Percentiles rank a stretch among this genome's conserved stretches.
Conservation (phyloP, 257 asterid species). For the Pogostemon cablin region DNA sequence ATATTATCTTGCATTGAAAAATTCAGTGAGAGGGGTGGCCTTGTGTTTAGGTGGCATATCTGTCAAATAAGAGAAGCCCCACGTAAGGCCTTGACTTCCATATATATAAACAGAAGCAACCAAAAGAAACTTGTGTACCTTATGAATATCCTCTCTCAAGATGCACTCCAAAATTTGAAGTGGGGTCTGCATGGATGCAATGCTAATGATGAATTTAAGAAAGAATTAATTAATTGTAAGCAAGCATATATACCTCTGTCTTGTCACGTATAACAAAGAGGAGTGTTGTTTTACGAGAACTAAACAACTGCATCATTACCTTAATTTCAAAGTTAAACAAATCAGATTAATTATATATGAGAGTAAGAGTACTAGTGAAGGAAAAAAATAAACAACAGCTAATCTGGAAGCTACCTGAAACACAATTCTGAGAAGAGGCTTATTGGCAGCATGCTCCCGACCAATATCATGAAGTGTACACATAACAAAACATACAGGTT, state of each 20-base stretch:
- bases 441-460: slow-evolving; percentile 88
- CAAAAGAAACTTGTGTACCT: slow-evolving; percentile 45
- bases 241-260: slow-evolving; percentile 44
- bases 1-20: slow-evolving; percentile 70
- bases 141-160: slow-evolving; percentile 82
- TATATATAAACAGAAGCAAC: neutral
- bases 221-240: neutral
- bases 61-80: slow-evolving; percentile 24
- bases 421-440: slow-evolving; percentile 81
- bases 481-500: neutral
- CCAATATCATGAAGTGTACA: slow-evolving; percentile 69
- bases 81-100: neutral
- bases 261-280: slow-evolving; percentile 62
- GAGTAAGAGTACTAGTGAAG: neutral
- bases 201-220: slow-evolving; percentile 25
- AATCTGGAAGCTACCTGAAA: slow-evolving; percentile 60
- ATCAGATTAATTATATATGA: neutral
- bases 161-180: slow-evolving; percentile 53
- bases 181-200: slow-evolving; percentile 60
- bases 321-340: slow-evolving; percentile 10
- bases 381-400: neutral
- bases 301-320: slow-evolving; percentile 62
- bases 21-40: slow-evolving; percentile 80
- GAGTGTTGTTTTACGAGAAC: slow-evolving; percentile 57
- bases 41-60: slow-evolving; percentile 77